Base-by-base conservation (phyloP, 768 basidiomycete species). In the Boletus reticuloceps region DNA sequence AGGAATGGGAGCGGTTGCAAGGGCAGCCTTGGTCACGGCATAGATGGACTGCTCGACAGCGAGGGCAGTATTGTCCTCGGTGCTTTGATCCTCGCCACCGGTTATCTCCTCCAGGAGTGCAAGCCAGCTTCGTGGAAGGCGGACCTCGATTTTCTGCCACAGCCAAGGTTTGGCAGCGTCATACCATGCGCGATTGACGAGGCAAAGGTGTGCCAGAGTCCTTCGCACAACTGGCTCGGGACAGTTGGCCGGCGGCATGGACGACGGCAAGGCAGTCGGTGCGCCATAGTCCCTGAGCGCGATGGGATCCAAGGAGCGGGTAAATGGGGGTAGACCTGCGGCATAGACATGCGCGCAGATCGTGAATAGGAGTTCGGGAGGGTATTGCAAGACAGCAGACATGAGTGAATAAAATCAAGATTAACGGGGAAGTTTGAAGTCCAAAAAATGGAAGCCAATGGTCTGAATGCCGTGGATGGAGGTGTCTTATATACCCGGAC, bases 151-250 rank as follows among this genome's bases (percentile, higher is more conserved):
- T 56, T 84, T 84, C 54, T 81, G 82, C 91, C 91, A 94, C 6
- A 94, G 75, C 89, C 88, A 94, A 0, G 91, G 91, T 61, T 86
- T 88, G n/a, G 91, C 89, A 1, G 89, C 91, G 29, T 83, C 81
- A 65, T 84, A 83, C 88, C 89, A 93, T 4, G 83, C 78, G 63
- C 77, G 87, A 64, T 84, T 89, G 41, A 91, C 89, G 57, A 89
- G 80, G 63, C 87, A 90, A 42, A 93, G 84, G 61, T 71, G 84
- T 6, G 82, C 77, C 20, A 94, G 77, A 0, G 91, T 85, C 54
- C 71, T 77, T 13, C 91, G 82, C 25, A 83, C 77, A 31, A 83
- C 63, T 6, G 82, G 76, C 58, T 92, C 91, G 0, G 88, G 74
- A 84, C 85, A 90, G 65, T 82, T 80, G 16, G 82, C 74, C 2